Percentiles rank a stretch among this genome's conserved stretches.
Evolutionary conservation across 164 flowering plant genomes (phyloP).

Genomic region (Piper longum): DNA sequence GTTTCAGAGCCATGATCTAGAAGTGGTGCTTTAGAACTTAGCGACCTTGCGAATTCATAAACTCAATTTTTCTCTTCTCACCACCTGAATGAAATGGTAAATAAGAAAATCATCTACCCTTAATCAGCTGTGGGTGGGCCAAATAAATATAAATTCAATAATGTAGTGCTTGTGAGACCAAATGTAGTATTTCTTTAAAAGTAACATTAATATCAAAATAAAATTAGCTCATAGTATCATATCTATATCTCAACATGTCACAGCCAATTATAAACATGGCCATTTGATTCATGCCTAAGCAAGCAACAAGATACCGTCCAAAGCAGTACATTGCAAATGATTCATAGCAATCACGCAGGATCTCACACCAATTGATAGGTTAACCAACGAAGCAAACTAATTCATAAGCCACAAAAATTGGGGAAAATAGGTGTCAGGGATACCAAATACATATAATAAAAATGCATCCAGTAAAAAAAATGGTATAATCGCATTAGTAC

Average conservation of each 20-base stretch:
- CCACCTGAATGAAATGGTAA: constrained; percentile 43
- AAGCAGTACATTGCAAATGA: constrained; percentile 99
- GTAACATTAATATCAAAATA: background rate
- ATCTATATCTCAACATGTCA: background rate
- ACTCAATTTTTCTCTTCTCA: constrained; percentile 68
- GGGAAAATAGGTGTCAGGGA: constrained; percentile 1
- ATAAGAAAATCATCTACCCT: background rate
- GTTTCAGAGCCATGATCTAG: constrained; percentile 46
- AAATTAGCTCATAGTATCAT: background rate
- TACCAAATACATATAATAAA: background rate
- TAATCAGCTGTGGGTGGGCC: background rate
- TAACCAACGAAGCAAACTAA: constrained; percentile 16
- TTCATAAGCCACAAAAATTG: constrained; percentile 44
- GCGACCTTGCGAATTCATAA: constrained; percentile 81
- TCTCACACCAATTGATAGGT: constrained; percentile 73
- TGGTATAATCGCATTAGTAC: too few species aligned
- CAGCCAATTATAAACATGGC: too few species aligned
- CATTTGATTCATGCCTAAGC: constrained; percentile 59
- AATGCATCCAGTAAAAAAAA: background rate
- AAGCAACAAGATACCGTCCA: constrained; percentile 92
- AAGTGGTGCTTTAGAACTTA: constrained; percentile 42
- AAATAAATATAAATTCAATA: background rate
- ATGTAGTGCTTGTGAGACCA: background rate
- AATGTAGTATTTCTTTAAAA: background rate
- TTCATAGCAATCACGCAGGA: constrained; percentile 94